Conservation (phyloP, 2,329 filamentous ascomycete species). For the Pyrenophora seminiperda region DNA sequence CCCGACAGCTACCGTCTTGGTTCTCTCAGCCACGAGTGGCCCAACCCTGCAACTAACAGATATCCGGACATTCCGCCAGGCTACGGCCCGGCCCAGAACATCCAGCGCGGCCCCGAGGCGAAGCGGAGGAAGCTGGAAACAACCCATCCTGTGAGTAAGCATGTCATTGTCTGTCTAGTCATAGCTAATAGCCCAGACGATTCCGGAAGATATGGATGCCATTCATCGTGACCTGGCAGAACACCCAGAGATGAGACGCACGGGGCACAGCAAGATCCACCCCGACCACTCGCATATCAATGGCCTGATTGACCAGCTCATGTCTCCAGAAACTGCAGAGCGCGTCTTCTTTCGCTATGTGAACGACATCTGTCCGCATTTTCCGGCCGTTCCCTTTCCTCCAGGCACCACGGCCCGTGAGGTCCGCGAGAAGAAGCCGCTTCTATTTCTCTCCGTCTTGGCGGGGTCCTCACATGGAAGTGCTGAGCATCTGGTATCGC, state of each 20-base stretch:
- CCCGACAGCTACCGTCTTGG: slow-evolving; percentile 37
- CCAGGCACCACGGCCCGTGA: slow-evolving; percentile 59
- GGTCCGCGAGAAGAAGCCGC: slow-evolving; percentile 62
- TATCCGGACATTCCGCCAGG: slow-evolving; percentile 39
- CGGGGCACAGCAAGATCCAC: slow-evolving; percentile 34
- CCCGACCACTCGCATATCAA: slow-evolving; percentile 48
- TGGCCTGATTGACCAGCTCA: slow-evolving; percentile 51
- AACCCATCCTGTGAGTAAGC: slow-evolving; percentile 34
- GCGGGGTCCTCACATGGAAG: slow-evolving; percentile 58
- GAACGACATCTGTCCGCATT: slow-evolving; percentile 58
- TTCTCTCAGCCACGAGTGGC: slow-evolving; percentile 39
- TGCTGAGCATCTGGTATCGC: slow-evolving; percentile 50
- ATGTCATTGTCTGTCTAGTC: background rate
- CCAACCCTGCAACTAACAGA: slow-evolving; percentile 18
- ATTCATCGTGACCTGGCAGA: slow-evolving; percentile 46
- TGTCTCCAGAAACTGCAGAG: slow-evolving; percentile 59
- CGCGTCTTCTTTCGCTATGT: slow-evolving; percentile 63
- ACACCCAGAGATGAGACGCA: slow-evolving; percentile 43
- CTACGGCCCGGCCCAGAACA: slow-evolving; percentile 40
- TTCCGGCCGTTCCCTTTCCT: slow-evolving; percentile 64
- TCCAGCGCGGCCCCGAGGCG: slow-evolving; percentile 36
- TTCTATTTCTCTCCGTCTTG: slow-evolving; percentile 64
- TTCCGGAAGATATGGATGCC: slow-evolving; percentile 47
- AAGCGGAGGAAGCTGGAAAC: slow-evolving; percentile 43
- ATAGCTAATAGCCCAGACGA: slow-evolving; percentile 30